Percentiles rank a stretch among this genome's conserved stretches.
phyloP scores from a whole-genome alignment of 2,329 filamentous ascomycete genomes.

The Aspergillus neotritici region DNA sequence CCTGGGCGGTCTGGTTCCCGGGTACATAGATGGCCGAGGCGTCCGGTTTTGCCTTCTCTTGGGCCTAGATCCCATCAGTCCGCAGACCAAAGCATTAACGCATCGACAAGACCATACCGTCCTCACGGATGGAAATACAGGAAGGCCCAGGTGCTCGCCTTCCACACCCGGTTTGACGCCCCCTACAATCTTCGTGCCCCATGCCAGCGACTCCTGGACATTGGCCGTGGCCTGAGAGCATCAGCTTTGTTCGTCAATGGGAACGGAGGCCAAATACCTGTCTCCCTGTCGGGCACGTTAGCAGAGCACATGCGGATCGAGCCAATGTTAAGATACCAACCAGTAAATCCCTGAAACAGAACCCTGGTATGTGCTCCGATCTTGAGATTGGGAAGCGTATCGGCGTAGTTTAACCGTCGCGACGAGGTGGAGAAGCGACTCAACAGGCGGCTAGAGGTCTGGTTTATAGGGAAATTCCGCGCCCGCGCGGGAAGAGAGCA shows the following conservation, averaged over 20 bases:
- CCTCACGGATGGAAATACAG: slow-evolving; percentile 63
- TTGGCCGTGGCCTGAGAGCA: slow-evolving; percentile 63
- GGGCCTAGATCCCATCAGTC: slow-evolving; percentile 46
- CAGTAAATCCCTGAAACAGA: slow-evolving; percentile 67
- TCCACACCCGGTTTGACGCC: slow-evolving; percentile 67
- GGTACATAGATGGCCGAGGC: slow-evolving; percentile 76
- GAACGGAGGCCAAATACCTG: slow-evolving; percentile 22
- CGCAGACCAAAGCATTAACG: background rate
- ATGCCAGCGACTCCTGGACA: slow-evolving; percentile 67
- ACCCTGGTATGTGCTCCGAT: slow-evolving; percentile 63
- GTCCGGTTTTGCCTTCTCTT: slow-evolving; percentile 65
- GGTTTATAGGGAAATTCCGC: slow-evolving; percentile 6
- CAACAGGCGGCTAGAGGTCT: slow-evolving; percentile 3
- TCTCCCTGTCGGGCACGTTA: slow-evolving; percentile 21
- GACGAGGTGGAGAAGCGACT: slow-evolving; percentile 31
- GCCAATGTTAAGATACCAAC: slow-evolving; percentile 24
- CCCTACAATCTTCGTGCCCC: slow-evolving; percentile 75
- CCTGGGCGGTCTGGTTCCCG: slow-evolving; percentile 64
- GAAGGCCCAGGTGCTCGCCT: slow-evolving; percentile 66
- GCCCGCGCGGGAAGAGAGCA: slow-evolving; percentile 19
- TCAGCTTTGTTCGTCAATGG: slow-evolving; percentile 3
- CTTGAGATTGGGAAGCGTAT: slow-evolving; percentile 61
- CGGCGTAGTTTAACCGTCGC: slow-evolving; percentile 43
- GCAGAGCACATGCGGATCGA: no score
- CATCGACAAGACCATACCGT: slow-evolving; percentile 34